phyloP scores from a whole-genome alignment of 73 alveolate genomes.

The Paraurostyla sp. region DNA sequence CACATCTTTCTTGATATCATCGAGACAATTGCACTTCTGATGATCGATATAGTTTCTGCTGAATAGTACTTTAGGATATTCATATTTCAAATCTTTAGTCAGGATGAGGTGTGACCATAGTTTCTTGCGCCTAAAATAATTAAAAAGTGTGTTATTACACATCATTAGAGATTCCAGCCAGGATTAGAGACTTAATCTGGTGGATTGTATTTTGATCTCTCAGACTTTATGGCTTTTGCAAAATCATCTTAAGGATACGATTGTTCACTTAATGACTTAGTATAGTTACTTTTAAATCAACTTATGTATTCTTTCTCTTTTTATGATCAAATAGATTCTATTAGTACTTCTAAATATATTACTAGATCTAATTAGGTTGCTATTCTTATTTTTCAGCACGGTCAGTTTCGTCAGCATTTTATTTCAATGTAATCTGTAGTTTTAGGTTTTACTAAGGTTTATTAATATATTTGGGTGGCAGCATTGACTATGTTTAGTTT shows the following conservation, averaged over 20 bases:
- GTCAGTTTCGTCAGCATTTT: no score
- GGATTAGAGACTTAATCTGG: neutral
- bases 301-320: neutral
- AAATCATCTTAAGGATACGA: constrained; percentile 29
- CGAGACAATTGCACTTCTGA: neutral
- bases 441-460: no score
- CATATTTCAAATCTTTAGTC: neutral
- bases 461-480: no score
- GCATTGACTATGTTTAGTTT: no score
- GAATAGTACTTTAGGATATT: neutral
- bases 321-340: neutral
- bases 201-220: neutral
- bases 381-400: neutral
- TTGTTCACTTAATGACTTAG: neutral
- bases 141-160: neutral
- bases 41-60: neutral
- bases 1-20: constrained; percentile 35
- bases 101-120: neutral
- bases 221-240: neutral
- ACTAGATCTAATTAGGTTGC: neutral
- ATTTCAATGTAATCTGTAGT: no score
- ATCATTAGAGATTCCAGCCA: constrained; percentile 35
- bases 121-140: constrained; percentile 2
- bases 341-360: neutral
- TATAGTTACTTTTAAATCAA: neutral